These are phyloP conservation scores for Phytophthora sp. DNA, from an alignment of 352 stramenopile species.

Conservation along the genomic window DNA sequence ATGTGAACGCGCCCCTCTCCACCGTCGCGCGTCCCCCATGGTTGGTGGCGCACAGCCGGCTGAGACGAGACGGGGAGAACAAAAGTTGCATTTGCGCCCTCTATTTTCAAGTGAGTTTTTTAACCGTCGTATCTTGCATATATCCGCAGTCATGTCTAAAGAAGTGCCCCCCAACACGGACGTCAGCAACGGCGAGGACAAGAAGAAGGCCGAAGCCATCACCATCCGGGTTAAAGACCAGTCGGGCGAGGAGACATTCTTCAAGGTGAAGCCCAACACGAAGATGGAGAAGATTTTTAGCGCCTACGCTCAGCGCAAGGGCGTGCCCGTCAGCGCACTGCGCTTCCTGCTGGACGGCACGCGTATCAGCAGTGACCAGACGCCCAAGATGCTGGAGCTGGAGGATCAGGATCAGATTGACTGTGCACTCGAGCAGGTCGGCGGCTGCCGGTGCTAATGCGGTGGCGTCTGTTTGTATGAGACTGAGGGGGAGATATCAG, in stretches of 20 bases:
- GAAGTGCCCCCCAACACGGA: conserved; percentile 56
- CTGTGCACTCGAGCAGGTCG: conserved; percentile 93
- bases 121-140: conserved; percentile 17
- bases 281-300: conserved; percentile 99
- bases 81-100: conserved; percentile 21
- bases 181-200: conserved; percentile 57
- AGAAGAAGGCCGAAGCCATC: conserved; percentile 89
- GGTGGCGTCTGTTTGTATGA: conserved; percentile 22
- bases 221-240: conserved; percentile 91
- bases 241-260: conserved; percentile 96
- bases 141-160: conserved; percentile 56
- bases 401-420: conserved; percentile 99
- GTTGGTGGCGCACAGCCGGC: not conserved
- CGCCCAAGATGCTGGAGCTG: conserved; percentile 96
- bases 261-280: conserved; percentile 99
- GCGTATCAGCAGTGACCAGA: conserved; percentile 94
- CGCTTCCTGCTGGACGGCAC: conserved; percentile 97
- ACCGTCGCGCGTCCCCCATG: not conserved
- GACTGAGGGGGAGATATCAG: conserved; percentile 8
- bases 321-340: conserved; percentile 87
- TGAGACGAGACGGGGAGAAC: conserved; percentile 3
- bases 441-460: conserved; percentile 56
- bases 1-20: not conserved
- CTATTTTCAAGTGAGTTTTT: conserved; percentile 15
- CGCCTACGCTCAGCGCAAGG: conserved; percentile 96